Evolutionary conservation across 2,329 filamentous ascomycete species (phyloP), one percentile per base, ranked within the genome.

Genomic region (Trichoderma breve): DNA sequence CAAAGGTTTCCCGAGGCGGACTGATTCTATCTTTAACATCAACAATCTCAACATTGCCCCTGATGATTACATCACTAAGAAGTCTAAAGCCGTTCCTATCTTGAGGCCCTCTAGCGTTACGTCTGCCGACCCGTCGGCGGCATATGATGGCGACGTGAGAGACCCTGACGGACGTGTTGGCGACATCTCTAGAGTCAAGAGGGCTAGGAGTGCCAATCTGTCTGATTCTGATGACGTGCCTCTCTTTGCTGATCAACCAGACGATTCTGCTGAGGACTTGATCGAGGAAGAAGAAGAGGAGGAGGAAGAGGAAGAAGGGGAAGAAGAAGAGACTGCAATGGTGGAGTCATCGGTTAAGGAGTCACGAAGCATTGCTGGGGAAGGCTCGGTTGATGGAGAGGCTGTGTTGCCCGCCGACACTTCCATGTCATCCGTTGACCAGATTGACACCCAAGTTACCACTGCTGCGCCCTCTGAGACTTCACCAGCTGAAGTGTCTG

Each of bases 61-160:
- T 36, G 85, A 87, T 15, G 90, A 93, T 26, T 86, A 90, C 0
- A 24, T 57, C 36, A 21, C 64, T 18, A 94, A 92, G 82, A 90
- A 89, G 76, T 93, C 91, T 5, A 98, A 96, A 82, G 94, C 94
- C 11, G 88, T 97, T 70, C 92, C 94, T 0, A 97, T 97, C 74
- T 82, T 95, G 11, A 86, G 86, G 51, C 92, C 93, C 1, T 85
- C 89, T 71, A 90, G 85, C 11, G 30, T 32, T 32, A n/a, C 21
- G 18, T 58, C 55, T 58, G 55, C 55, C 2, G 79, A 81, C 18
- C 78, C 80, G 1, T 71, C 74, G 14, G 69, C 28, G 3, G 69
- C 66, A 4, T 73, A 76, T 21, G 72, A 73, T n/a, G 73, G 76
- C 21, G 74, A 76, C 36, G 74, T 80, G 11, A 79, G 80, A 32